Conservation (phyloP, 306 rosid genomes). For the Potentilla sterilis region DNA sequence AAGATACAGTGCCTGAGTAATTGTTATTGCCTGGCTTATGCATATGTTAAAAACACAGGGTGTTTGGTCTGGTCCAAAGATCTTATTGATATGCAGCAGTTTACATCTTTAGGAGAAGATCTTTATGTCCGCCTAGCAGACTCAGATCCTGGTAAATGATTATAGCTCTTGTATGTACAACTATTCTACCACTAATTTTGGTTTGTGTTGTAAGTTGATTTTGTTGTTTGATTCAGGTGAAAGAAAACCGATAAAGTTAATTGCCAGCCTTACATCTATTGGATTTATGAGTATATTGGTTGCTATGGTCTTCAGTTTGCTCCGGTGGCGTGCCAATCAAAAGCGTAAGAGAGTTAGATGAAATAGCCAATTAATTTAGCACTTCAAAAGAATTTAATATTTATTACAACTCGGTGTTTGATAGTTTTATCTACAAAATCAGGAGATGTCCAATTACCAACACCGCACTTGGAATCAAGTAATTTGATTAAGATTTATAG, state of each 20-base stretch:
- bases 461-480: not conserved
- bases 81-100: not conserved
- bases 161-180: not conserved
- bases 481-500: not conserved
- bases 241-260: not conserved
- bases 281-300: not conserved
- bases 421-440: not conserved
- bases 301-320: not conserved
- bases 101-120: not conserved
- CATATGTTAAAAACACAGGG: not conserved
- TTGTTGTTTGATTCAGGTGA: not conserved
- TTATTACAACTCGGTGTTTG: not conserved
- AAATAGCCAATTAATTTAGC: not conserved
- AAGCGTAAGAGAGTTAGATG: constrained; percentile 11
- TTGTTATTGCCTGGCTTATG: not conserved
- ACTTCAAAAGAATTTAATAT: not conserved
- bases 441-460: not conserved
- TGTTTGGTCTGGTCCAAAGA: not conserved
- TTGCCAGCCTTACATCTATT: constrained; percentile 10
- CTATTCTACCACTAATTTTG: not conserved
- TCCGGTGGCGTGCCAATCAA: not conserved
- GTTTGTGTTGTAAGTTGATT: not conserved
- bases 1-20: not conserved
- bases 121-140: not conserved
- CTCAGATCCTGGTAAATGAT: not conserved